These are phyloP conservation scores for Colletotrichum truncatum DNA, from an alignment of 2,329 filamentous ascomycete genomes.

Conservation along the genomic window DNA sequence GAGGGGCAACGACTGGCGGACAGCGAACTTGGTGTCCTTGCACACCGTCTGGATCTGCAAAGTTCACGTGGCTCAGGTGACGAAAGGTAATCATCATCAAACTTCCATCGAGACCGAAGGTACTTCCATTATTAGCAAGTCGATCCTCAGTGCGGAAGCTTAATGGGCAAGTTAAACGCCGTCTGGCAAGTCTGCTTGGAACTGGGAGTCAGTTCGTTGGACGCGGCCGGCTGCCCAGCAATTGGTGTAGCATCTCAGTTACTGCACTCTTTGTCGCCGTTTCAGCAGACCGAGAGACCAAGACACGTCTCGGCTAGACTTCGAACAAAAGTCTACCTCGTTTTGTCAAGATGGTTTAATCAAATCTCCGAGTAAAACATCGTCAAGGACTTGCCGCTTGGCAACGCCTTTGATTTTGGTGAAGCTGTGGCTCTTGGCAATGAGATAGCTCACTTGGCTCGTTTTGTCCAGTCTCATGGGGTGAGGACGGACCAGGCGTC, in stretches of 20 bases:
- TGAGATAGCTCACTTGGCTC: background rate
- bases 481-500: background rate
- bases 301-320: slow-evolving; percentile 11
- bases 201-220: background rate
- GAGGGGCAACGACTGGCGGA: background rate
- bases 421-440: background rate
- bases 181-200: too few relatives aligned
- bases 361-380: background rate
- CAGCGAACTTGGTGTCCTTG: slow-evolving; percentile 16
- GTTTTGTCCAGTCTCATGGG: slow-evolving; percentile 19
- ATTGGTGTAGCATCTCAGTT: background rate
- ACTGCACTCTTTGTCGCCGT: background rate
- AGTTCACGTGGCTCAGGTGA: background rate
- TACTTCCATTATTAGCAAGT: background rate
- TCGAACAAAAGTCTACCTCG: background rate
- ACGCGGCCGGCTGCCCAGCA: background rate
- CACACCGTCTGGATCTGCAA: background rate
- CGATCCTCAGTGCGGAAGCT: background rate
- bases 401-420: background rate
- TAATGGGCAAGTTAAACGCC: too few relatives aligned
- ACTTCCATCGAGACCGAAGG: background rate
- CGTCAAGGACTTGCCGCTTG: background rate
- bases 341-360: background rate
- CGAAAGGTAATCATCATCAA: background rate
- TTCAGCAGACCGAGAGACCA: background rate